Base-by-base conservation (phyloP, 352 stramenopile species). In the Pythium vanterpoolii region DNA sequence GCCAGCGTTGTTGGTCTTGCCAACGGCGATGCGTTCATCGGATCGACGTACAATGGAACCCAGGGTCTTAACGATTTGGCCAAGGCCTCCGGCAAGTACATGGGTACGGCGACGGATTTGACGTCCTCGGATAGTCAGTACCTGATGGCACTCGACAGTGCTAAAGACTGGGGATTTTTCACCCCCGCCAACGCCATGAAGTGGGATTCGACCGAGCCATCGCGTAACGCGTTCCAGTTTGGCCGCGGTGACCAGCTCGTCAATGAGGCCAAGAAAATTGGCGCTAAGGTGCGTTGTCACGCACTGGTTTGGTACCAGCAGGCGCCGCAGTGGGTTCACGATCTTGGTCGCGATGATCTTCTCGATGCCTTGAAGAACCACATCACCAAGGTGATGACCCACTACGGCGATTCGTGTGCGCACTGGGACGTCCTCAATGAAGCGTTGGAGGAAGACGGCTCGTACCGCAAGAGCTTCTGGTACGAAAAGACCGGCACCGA, bases 331-430 rank as follows among this genome's bases (percentile, higher is more conserved):
- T 47, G 40, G 40, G 40, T 47, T 19, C 40, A 47, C n/a, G 28
- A 28, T 19, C 40, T 47, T 9, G 40, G 40, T 4, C 26, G 28
- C 5, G 40, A 47, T 19, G 40, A 47, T 5, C 9, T 47, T 18
- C 40, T 47, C 40, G 40, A 18, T 5, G 40, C 40, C 4, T 19
- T 47, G 5, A 47, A 47, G 40, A 47, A 47, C 40, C 40, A 47
- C 21, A 47, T 47, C 40, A 47, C 40, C 40, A 47, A 47, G 40
- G 40, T 47, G 5, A 47, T 47, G 40, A 47, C 21, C n/a, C 40
- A 47, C 40, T 47, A 47, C 40, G 40, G 40, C 21, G 19, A 47
- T 19, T 13, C 18, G 7, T 47, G 40, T 14, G 11, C 40, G 19
- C 40, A 47, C 40, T 47, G 40, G 40, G 40, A 47, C n/a, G 40